Percentiles rank a stretch among this genome's conserved stretches.
These are phyloP conservation scores for Pythium utonaiense DNA, from an alignment of 352 stramenopile genomes.

Conservation along the genomic window DNA sequence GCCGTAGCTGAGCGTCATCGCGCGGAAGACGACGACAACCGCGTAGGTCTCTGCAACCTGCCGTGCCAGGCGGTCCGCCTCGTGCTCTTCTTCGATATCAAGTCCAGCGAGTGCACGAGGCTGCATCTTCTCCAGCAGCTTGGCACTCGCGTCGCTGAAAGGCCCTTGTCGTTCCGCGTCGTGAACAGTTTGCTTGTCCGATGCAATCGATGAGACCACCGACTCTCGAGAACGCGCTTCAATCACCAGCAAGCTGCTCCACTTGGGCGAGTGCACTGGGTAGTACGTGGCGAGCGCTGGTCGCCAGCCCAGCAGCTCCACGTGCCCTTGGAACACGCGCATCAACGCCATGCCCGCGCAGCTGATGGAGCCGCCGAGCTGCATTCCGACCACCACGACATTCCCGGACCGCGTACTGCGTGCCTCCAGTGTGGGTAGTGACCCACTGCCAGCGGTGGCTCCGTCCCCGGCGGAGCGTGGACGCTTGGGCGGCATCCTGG, in stretches of 20 bases:
- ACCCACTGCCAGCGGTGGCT: background rate
- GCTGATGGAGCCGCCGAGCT: slow-evolving; percentile 38
- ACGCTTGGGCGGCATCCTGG: slow-evolving; percentile 22
- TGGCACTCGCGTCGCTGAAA: slow-evolving; percentile 41
- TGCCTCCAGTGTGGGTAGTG: slow-evolving; percentile 30
- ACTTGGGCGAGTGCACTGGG: slow-evolving; percentile 79
- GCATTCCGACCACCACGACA: slow-evolving; percentile 65
- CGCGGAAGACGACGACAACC: slow-evolving; percentile 70
- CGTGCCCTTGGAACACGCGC: slow-evolving; percentile 77
- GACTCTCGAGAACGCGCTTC: slow-evolving; percentile 27
- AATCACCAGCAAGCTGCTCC: slow-evolving; percentile 73
- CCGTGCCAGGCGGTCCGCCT: slow-evolving; percentile 59
- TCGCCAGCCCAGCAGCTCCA: slow-evolving; percentile 65
- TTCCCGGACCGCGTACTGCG: slow-evolving; percentile 52
- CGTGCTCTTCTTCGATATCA: slow-evolving; percentile 70
- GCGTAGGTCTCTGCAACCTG: slow-evolving; percentile 57
- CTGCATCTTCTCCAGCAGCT: slow-evolving; percentile 46
- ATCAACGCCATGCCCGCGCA: slow-evolving; percentile 76
- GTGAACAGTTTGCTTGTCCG: slow-evolving; percentile 23
- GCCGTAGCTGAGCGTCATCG: slow-evolving; percentile 57
- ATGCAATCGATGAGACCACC: slow-evolving; percentile 2
- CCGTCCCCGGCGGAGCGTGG: slow-evolving; percentile 11
- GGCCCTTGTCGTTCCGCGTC: slow-evolving; percentile 47
- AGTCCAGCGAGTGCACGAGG: slow-evolving; percentile 15
- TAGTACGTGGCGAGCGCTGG: slow-evolving; percentile 73